Evolutionary conservation across 2,329 filamentous ascomycete genomes (phyloP).

Genomic region (Magnaporthiopsis rhizophila): DNA sequence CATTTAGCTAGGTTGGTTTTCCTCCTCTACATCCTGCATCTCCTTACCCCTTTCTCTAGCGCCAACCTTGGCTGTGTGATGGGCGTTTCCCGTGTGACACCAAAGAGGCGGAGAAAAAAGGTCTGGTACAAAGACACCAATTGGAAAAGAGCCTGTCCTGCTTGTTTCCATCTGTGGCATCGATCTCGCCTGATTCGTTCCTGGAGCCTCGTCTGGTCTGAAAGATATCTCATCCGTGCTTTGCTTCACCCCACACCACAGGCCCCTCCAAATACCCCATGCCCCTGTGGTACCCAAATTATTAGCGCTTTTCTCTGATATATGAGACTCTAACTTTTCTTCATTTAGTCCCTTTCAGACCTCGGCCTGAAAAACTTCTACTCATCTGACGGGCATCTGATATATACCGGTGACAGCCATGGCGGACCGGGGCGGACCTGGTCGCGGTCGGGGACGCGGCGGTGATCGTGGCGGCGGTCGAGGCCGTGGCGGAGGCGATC

Average conservation of each 20-base stretch:
- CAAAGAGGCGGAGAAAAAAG: too few species aligned
- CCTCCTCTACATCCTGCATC: neutral
- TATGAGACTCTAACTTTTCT: too few species aligned
- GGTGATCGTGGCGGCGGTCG: constrained; percentile 2
- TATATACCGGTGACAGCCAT: neutral
- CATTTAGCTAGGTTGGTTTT: neutral
- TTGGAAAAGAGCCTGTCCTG: neutral
- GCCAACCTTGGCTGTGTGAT: neutral
- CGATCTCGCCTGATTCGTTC: neutral
- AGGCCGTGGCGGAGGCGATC: constrained; percentile 16
- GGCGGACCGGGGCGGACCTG: neutral
- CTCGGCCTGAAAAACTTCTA: neutral
- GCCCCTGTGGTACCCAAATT: neutral
- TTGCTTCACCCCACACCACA: neutral
- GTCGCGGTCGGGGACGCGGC: neutral
- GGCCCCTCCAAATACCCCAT: neutral
- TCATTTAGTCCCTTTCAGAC: neutral
- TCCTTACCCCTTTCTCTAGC: neutral
- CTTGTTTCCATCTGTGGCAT: neutral
- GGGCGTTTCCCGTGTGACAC: too few species aligned
- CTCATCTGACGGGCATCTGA: constrained; percentile 2
- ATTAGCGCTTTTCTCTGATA: neutral
- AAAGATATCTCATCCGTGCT: neutral
- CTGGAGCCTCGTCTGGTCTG: neutral
- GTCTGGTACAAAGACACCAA: neutral